Conservation (phyloP, 169 alveolate genomes). For the Miamiensis avidus region DNA sequence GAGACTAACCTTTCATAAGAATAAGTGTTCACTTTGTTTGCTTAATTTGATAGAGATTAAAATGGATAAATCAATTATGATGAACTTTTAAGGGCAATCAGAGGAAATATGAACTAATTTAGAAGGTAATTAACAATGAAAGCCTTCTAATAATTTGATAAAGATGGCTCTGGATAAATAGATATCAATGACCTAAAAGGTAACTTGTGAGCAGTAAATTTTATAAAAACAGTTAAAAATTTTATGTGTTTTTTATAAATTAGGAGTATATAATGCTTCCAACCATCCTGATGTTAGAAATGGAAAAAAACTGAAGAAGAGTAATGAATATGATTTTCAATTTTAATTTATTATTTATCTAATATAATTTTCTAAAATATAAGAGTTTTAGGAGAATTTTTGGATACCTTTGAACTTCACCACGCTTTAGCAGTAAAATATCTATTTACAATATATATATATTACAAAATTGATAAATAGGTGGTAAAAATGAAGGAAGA, state of each 20-base stretch:
- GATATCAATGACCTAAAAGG: constrained; percentile 62
- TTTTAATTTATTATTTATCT: no score
- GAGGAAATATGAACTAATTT: constrained; percentile 71
- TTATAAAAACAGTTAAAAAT: background rate
- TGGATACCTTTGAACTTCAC: constrained; percentile 74
- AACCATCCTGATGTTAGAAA: constrained; percentile 78
- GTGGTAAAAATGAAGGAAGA: constrained; percentile 23
- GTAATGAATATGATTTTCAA: background rate
- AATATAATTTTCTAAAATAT: no score
- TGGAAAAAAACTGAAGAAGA: constrained; percentile 82
- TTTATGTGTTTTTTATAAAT: background rate
- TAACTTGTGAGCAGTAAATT: background rate
- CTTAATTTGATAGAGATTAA: constrained; percentile 60
- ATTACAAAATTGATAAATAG: background rate
- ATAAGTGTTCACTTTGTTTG: constrained; percentile 53
- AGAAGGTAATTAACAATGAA: constrained; percentile 60
- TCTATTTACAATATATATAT: no score
- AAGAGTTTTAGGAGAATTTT: constrained; percentile 69
- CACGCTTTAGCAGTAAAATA: constrained; percentile 25
- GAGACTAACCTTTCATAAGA: constrained; percentile 40
- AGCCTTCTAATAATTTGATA: constrained; percentile 67
- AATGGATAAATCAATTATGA: constrained; percentile 64
- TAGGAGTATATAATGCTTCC: constrained; percentile 60
- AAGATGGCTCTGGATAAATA: constrained; percentile 54
- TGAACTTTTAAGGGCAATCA: constrained; percentile 71